Evolutionary conservation across 2,329 filamentous ascomycete species (phyloP).

Genomic region (Beauveria sp.): DNA sequence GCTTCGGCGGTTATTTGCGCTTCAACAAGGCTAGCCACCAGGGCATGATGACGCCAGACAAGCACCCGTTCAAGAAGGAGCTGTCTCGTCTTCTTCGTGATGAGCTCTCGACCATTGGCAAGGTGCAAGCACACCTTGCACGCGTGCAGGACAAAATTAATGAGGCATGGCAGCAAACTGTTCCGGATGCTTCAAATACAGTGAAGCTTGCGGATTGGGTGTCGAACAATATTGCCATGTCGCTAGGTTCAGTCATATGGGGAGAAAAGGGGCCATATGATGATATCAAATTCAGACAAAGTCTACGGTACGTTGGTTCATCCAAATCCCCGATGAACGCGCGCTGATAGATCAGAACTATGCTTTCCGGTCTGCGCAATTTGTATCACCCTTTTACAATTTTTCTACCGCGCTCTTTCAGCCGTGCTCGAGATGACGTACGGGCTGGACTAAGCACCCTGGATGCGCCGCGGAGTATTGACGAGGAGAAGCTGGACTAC

Average conservation of each 20-base stretch:
- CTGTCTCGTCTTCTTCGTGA: conserved; percentile 6
- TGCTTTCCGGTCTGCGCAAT: background rate
- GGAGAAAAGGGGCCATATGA: conserved; percentile 5
- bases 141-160: conserved; percentile 1
- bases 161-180: background rate
- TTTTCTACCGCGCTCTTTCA: background rate
- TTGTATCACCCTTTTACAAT: conserved; percentile 2
- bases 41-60: conserved; percentile 8
- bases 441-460: conserved; percentile 1
- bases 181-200: background rate
- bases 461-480: background rate
- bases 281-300: background rate
- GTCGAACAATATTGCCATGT: background rate
- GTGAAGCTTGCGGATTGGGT: conserved; percentile 1
- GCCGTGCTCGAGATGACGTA: conserved; percentile 1
- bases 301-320: background rate
- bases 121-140: background rate
- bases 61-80: conserved; percentile 9
- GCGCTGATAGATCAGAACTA: background rate
- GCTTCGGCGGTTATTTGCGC: conserved; percentile 4
- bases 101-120: conserved; percentile 1
- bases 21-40: conserved; percentile 9
- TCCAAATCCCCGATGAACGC: background rate
- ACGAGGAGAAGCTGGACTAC: background rate
- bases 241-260: conserved; percentile 5